Base-by-base conservation (phyloP, 805 yeast species). In the Saccharomyces kudriavzevii region DNA sequence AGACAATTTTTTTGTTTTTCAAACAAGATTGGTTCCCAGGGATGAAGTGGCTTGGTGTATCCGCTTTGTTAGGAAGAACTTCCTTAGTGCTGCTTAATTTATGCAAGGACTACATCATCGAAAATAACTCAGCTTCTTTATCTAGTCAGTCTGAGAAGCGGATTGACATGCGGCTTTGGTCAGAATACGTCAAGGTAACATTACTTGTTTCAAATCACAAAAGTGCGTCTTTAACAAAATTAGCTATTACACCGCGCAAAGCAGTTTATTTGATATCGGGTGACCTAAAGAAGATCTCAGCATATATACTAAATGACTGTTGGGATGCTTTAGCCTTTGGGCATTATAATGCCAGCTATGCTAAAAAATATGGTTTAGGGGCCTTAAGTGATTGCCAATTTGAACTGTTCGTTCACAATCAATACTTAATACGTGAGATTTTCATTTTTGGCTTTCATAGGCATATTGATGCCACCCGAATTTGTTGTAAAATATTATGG, bases 321-420 rank as follows among this genome's bases (percentile, higher is more conserved):
- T 89, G 97, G 97, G 84, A 83, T 56, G 71, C 78, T 11, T 73
- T 89, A 50, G 94, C 89, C 20, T 77, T 83, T 81, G 80, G 79
- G 11, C 77, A 83, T 2, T 67, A 77, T 25, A 75, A 76, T 20
- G 83, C 79, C 29, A 86, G 82, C 58, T 63, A 71, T 28, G 69
- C 63, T 64, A 50, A 50, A 3, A 70, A 88, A 56, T 88, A 85
- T 70, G 84, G 83, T 50, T 65, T 88, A 47, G 74, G 73, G 45
- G 74, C 74, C 58, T 79, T 83, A 57, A 87, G 91, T 45, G 90
- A 91, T 0, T 82, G 77, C 60, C 96, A 89, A 67, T 81, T 78
- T 31, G 82, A 79, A 60, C 80, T 88, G 56, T 76, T 84, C 35
- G 73, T 73, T 45, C 75, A 76, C 45, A 85, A 82, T 54, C 80